These are phyloP conservation scores for Pleurotus pulmonarius DNA, from an alignment of 768 basidiomycete genomes.

Conservation along the genomic window DNA sequence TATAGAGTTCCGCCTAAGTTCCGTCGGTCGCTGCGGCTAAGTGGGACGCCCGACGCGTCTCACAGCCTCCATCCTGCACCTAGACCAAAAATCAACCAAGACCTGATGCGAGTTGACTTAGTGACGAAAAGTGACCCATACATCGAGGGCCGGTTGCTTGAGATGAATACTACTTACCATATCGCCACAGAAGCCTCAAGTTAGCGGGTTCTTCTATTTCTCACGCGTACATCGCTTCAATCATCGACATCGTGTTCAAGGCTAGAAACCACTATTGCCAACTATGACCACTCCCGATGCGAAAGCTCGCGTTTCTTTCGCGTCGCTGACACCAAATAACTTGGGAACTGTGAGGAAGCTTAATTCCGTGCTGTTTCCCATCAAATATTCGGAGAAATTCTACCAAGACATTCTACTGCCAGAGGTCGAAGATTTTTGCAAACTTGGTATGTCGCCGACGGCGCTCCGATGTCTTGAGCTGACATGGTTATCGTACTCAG, in stretches of 20 bases:
- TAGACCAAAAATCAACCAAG: too few relatives aligned
- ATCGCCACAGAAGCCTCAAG: neutral
- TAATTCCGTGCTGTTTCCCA: conserved; percentile 81
- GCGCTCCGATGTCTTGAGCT: neutral
- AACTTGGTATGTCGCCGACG: conserved; percentile 63
- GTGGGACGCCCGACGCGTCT: too few relatives aligned
- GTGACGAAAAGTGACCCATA: neutral
- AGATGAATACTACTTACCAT: conserved; percentile 4
- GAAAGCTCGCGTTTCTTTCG: conserved; percentile 56
- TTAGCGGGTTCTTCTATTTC: conserved; percentile 8
- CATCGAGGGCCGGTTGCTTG: neutral
- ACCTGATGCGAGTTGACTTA: too few relatives aligned
- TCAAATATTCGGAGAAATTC: conserved; percentile 86
- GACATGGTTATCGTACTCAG: conserved; percentile 30
- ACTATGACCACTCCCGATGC: conserved; percentile 13
- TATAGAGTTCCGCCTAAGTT: too few relatives aligned
- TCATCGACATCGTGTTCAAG: neutral
- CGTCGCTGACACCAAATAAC: conserved; percentile 77
- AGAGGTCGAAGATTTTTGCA: conserved; percentile 83
- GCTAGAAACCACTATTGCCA: conserved; percentile 11
- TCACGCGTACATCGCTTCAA: conserved; percentile 6
- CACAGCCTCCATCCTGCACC: too few relatives aligned
- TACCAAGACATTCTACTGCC: conserved; percentile 75
- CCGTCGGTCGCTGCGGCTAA: too few relatives aligned
- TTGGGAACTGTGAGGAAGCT: conserved; percentile 71